These are phyloP conservation scores for Tritrichomonas foetus DNA, from an alignment of 208 protist species.

Conservation along the genomic window DNA sequence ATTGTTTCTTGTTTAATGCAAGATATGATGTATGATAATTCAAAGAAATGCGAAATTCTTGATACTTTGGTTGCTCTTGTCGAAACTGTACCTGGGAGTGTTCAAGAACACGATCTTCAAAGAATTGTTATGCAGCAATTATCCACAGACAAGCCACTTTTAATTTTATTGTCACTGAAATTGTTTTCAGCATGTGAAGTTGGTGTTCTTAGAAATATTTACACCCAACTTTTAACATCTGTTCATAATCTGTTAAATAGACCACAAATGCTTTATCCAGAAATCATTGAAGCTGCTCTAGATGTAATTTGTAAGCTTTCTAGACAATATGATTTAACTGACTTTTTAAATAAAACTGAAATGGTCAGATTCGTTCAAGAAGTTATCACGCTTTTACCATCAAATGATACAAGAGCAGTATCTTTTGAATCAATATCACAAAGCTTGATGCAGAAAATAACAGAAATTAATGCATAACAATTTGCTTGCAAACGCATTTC, in stretches of 20 bases:
- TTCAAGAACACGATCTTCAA: constrained; percentile 2
- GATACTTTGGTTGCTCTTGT: background rate
- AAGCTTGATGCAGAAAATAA: too few species aligned
- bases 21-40: background rate
- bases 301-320: background rate
- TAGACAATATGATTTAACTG: background rate
- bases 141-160: background rate
- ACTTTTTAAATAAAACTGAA: background rate
- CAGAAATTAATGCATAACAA: too few species aligned
- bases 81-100: background rate
- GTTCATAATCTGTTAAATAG: background rate
- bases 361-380: background rate
- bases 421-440: too few species aligned
- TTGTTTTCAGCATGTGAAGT: background rate
- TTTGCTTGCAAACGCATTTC: too few species aligned
- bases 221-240: background rate
- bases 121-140: background rate
- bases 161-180: background rate
- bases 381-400: background rate
- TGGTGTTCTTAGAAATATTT: background rate
- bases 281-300: background rate
- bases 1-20: background rate
- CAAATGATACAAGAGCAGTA: background rate
- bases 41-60: background rate
- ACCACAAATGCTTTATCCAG: background rate